Base-by-base conservation (phyloP, 768 basidiomycete genomes). In the Leccinum fibrillosum region DNA sequence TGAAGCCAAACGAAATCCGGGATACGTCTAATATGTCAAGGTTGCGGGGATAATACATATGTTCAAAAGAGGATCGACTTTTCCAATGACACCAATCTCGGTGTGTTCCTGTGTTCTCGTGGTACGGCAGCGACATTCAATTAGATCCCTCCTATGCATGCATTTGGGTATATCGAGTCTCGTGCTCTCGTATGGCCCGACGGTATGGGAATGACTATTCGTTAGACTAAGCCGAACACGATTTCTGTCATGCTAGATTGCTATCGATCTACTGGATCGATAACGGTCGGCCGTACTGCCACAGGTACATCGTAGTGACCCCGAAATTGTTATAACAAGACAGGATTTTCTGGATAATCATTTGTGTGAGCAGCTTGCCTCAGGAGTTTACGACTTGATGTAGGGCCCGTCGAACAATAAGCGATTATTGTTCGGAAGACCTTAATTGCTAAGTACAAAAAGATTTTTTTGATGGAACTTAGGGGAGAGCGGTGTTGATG, bases 21-120 rank as follows among this genome's bases (percentile, higher is more conserved):
- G 45, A 42, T 15, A n/a, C 32, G 39, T 28, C 23, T 47, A 52
- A 55, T 52, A 48, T 28, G 47, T 23, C 39, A 37, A 51, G n/a
- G 42, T 47, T 21, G 53, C 59, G 44, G 42, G 39, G 35, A 50
- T 37, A 57, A 48, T 54, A 60, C 25, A 32, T 35, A 42, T 49
- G 44, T 54, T 47, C 42, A 45, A 53, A 57, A 42, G 23, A 35
- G 55, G 45, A 21, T 49, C 45, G 52, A 52, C 45, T 19, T 15
- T 15, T 52, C 30, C 49, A 39, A 25, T 52, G 34, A 19, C 60
- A 44, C 39, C 25, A 42, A 52, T 47, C 56, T 45, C 3, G 44
- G 48, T 12, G 17, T 37, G 53, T 55, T 64, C 59, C 54, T 54
- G 53, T 57, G 42, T 44, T 44, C 19, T 44, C 42, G 42, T 44